Conservation (phyloP, 1,139 yeast species). For the Hanseniaspora sp. region DNA sequence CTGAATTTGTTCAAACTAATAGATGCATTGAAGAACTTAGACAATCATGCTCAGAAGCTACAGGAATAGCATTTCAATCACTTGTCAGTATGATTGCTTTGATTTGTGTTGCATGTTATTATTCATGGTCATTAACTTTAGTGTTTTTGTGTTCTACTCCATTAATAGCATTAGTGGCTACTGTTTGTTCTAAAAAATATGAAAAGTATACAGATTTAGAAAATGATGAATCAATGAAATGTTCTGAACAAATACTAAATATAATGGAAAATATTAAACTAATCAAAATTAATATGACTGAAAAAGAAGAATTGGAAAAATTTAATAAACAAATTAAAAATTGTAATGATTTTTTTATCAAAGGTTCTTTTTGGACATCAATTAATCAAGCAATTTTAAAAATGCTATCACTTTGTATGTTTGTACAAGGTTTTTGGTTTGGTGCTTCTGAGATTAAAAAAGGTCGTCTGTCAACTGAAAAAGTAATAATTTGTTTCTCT, state of each 20-base stretch:
- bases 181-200: slow-evolving; percentile 43
- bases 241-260: slow-evolving; percentile 63
- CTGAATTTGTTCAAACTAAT: slow-evolving; percentile 53
- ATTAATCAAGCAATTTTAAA: slow-evolving; percentile 51
- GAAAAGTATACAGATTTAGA: slow-evolving; percentile 44
- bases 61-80: slow-evolving; percentile 48
- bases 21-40: slow-evolving; percentile 72
- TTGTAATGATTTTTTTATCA: slow-evolving; percentile 42
- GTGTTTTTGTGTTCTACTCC: slow-evolving; percentile 67
- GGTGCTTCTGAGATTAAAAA: slow-evolving; percentile 56
- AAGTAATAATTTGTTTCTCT: slow-evolving; percentile 72
- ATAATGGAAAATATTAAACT: slow-evolving; percentile 47
- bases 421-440: slow-evolving; percentile 87
- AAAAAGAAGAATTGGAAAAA: slow-evolving; percentile 38
- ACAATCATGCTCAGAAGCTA: slow-evolving; percentile 55
- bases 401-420: slow-evolving; percentile 54
- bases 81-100: slow-evolving; percentile 45
- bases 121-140: slow-evolving; percentile 76
- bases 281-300: slow-evolving; percentile 54
- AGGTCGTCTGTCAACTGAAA: slow-evolving; percentile 43
- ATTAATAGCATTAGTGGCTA: slow-evolving; percentile 42
- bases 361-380: slow-evolving; percentile 40
- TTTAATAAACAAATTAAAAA: slow-evolving; percentile 34
- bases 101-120: slow-evolving; percentile 55
- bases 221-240: slow-evolving; percentile 43